Evolutionary conservation across 164 flowering plant species (phyloP).

Genomic region (Cinnamomum micranthum): DNA sequence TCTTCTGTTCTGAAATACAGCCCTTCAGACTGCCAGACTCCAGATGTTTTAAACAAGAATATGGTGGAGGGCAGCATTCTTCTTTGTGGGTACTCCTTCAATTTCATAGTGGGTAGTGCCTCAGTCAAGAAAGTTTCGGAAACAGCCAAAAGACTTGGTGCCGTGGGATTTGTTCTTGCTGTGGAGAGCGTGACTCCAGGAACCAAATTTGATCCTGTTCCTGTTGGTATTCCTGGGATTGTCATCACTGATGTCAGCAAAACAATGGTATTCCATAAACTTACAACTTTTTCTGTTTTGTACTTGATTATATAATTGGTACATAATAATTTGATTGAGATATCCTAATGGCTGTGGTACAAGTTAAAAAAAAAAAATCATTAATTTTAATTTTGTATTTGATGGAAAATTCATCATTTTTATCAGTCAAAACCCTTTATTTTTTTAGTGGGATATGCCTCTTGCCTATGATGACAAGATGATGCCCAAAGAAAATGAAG

Average conservation of each 20-base stretch:
- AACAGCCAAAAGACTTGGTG: conserved; percentile 89
- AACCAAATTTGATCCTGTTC: conserved; percentile 90
- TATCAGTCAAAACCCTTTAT: no score
- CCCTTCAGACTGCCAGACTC: conserved; percentile 87
- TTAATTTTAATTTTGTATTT: no score
- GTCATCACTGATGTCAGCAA: conserved; percentile 68
- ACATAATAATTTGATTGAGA: no score
- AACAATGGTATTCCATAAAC: conserved; percentile 49
- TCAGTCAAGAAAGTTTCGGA: conserved; percentile 81
- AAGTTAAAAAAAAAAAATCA: no score
- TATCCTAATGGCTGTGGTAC: no score
- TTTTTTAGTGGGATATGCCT: no score
- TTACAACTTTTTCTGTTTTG: neutral
- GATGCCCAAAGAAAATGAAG: neutral
- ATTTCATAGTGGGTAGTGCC: conserved; percentile 80
- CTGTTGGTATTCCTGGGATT: conserved; percentile 81
- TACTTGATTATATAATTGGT: no score
- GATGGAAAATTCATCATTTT: no score
- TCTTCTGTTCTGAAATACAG: conserved; percentile 65
- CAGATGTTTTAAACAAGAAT: conserved; percentile 74
- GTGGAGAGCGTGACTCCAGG: conserved; percentile 89
- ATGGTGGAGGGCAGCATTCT: conserved; percentile 86
- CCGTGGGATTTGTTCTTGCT: conserved; percentile 88
- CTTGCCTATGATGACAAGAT: neutral
- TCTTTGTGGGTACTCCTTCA: conserved; percentile 95